Evolutionary conservation across 345 rosid species (phyloP).

Genomic region (Corchorus capsularis): DNA sequence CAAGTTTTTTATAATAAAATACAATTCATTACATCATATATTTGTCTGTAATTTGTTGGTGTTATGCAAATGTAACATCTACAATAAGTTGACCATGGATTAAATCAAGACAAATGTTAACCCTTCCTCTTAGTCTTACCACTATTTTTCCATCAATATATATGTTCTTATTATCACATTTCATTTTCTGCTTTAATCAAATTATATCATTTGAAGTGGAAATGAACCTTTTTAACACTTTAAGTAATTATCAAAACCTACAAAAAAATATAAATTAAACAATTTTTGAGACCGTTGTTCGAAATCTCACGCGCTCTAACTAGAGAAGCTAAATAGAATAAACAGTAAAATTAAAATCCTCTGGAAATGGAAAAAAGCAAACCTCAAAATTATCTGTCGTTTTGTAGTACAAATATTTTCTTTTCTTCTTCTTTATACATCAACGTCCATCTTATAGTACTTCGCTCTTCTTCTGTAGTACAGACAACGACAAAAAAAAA

Average conservation of each 20-base stretch:
- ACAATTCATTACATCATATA: neutral
- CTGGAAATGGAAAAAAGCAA: neutral
- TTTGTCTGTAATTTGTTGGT: neutral
- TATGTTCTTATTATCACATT: neutral
- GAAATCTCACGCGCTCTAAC: neutral
- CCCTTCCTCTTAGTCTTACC: too few relatives aligned
- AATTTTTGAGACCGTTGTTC: too few relatives aligned
- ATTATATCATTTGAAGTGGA: neutral
- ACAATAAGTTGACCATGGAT: neutral
- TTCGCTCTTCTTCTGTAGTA: neutral
- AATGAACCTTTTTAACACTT: too few relatives aligned
- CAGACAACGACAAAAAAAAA: neutral
- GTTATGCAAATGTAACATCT: too few relatives aligned
- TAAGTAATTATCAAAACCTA: neutral
- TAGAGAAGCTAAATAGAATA: neutral
- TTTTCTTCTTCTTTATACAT: neutral
- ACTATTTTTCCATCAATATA: too few relatives aligned
- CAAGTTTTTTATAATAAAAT: too few relatives aligned
- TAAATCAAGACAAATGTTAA: neutral
- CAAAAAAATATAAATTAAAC: too few relatives aligned
- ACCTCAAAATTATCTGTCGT: neutral
- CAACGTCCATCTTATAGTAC: neutral
- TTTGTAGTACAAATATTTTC: slow-evolving; percentile 5
- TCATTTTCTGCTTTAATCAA: neutral
- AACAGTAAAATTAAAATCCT: neutral